A percentile compares a stretch with the other conserved stretches of the same genome.
phyloP scores from a whole-genome alignment of 2,329 filamentous ascomycete genomes.

The Aspergillus japonicus region DNA sequence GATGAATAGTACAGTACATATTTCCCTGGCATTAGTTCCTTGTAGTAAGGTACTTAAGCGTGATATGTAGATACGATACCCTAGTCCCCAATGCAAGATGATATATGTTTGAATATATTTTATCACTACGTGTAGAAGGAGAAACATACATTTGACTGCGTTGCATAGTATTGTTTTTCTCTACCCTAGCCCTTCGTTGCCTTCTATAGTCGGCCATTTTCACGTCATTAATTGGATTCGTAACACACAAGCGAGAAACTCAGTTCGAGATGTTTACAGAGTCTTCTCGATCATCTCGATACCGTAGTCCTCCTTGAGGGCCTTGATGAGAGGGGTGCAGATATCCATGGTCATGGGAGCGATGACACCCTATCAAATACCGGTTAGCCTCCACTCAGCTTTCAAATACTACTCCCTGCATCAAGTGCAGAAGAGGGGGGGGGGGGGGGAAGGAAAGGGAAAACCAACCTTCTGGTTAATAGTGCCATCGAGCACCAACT shows the following conservation, averaged over 20 bases:
- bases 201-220: not conserved
- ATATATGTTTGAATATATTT: too few species aligned
- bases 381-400: not conserved
- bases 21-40: not conserved
- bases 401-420: too few species aligned
- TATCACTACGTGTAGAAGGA: too few species aligned
- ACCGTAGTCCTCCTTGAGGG: slow-evolving; percentile 72
- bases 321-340: slow-evolving; percentile 71
- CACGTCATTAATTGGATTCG: slow-evolving; percentile 1
- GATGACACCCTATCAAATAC: slow-evolving; percentile 58
- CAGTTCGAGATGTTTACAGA: slow-evolving; percentile 28
- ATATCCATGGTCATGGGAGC: slow-evolving; percentile 74
- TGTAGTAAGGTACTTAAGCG: not conserved
- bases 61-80: too few species aligned
- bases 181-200: not conserved
- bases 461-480: slow-evolving; percentile 59
- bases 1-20: slow-evolving; percentile 8
- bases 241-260: not conserved
- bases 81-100: not conserved
- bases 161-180: too few species aligned
- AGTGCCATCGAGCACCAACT: slow-evolving; percentile 74
- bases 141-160: not conserved
- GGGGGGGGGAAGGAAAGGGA: not conserved
- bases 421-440: not conserved
- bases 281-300: slow-evolving; percentile 71